A percentile compares a stretch with the other conserved stretches of the same genome.
phyloP scores from a whole-genome alignment of 2,329 filamentous ascomycete species.

The Fusarium coffeatum region DNA sequence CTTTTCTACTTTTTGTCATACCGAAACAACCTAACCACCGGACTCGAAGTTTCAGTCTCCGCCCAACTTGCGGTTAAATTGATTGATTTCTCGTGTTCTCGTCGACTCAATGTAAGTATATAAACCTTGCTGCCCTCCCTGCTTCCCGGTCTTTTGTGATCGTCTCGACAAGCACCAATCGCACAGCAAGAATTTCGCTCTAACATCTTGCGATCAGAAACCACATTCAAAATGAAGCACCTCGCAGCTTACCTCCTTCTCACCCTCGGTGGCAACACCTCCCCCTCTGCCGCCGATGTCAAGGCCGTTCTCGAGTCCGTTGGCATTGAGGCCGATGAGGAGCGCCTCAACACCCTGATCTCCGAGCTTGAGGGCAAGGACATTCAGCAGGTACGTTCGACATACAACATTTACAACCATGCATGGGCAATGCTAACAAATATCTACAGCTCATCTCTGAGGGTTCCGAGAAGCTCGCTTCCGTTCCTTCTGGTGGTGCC shows the following conservation, averaged over 20 bases:
- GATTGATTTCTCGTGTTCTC: conserved; percentile 97
- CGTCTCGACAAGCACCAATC: conserved; percentile 15
- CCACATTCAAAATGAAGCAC: conserved; percentile 91
- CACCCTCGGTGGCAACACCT: conserved; percentile 89
- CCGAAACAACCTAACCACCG: conserved; percentile 56
- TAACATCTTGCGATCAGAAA: conserved; percentile 50
- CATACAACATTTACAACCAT: background rate
- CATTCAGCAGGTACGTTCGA: conserved; percentile 83
- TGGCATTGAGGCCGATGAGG: conserved; percentile 91
- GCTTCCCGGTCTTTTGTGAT: background rate
- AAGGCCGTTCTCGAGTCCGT: conserved; percentile 91
- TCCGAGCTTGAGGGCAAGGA: conserved; percentile 91
- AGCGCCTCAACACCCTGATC: conserved; percentile 88
- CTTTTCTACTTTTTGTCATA: conserved; percentile 49
- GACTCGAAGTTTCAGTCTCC: conserved; percentile 99
- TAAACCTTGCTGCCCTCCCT: conserved; percentile 1
- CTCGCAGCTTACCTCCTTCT: conserved; percentile 99
- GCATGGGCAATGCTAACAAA: conserved; percentile 33
- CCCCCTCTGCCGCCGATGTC: conserved; percentile 87
- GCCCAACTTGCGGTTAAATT: conserved; percentile 98
- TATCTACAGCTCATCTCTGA: conserved; percentile 82
- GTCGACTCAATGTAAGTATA: conserved; percentile 53
- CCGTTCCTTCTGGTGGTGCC: conserved; percentile 91
- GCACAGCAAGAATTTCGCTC: conserved; percentile 24
- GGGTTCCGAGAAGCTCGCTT: conserved; percentile 93